Conservation (phyloP, 2,329 filamentous ascomycete species). For the Colletotrichum shisoi region DNA sequence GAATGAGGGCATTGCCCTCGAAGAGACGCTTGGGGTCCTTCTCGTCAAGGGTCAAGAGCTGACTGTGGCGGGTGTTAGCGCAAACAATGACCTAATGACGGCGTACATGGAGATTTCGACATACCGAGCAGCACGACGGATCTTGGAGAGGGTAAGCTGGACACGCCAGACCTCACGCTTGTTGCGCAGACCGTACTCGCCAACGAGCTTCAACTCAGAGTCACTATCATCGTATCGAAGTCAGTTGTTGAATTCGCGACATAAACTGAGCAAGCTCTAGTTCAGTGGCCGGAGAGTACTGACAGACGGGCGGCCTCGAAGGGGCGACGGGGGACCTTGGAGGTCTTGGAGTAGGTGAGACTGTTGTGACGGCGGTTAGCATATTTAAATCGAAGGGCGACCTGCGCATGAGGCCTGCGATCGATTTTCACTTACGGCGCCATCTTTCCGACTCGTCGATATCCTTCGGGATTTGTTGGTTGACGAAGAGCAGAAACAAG, state of each 20-base stretch:
- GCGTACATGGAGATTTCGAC: slow-evolving; percentile 35
- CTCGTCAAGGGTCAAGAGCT: slow-evolving; percentile 99
- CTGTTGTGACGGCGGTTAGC: slow-evolving; percentile 41
- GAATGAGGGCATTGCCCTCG: slow-evolving; percentile 99
- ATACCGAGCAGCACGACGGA: slow-evolving; percentile 99
- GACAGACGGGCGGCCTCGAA: slow-evolving; percentile 99
- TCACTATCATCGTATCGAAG: slow-evolving; percentile 73
- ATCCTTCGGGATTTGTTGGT: slow-evolving; percentile 44
- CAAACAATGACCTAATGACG: background rate
- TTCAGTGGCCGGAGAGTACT: slow-evolving; percentile 96
- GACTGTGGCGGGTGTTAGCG: slow-evolving; percentile 65
- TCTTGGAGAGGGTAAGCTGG: slow-evolving; percentile 99
- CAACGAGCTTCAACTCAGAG: slow-evolving; percentile 99
- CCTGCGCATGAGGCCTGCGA: background rate
- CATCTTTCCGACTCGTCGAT: slow-evolving; percentile 51
- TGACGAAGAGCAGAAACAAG: slow-evolving; percentile 34
- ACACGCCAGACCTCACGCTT: slow-evolving; percentile 99
- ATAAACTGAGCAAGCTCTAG: slow-evolving; percentile 97
- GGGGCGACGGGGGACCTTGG: slow-evolving; percentile 96
- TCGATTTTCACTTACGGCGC: slow-evolving; percentile 50
- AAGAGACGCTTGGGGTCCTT: slow-evolving; percentile 99
- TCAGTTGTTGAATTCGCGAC: slow-evolving; percentile 80
- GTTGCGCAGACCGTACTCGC: slow-evolving; percentile 99
- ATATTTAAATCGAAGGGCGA: slow-evolving; percentile 1
- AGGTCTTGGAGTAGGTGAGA: slow-evolving; percentile 97